A percentile compares a stretch with the other conserved stretches of the same genome.
phyloP scores from a whole-genome alignment of 306 rosid genomes.

The Vicia villosa region DNA sequence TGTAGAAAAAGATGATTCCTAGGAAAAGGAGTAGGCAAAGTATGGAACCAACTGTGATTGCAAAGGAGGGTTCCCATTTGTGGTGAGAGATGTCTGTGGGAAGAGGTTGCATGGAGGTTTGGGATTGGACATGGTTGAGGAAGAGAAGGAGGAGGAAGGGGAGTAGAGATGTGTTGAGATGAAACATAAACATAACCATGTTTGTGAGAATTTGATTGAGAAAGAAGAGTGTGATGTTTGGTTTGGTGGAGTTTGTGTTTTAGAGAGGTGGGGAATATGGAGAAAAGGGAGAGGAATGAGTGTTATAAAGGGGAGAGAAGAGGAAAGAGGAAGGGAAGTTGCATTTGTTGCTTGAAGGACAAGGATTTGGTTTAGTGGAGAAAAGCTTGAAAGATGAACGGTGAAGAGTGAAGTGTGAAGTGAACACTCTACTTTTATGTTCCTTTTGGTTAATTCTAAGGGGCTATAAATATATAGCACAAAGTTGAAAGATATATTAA shows the following conservation, averaged over 20 bases:
- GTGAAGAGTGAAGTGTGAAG: conserved; percentile 11
- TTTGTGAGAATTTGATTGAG: neutral
- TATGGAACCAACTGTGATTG: conserved; percentile 41
- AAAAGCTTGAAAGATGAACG: conserved; percentile 9
- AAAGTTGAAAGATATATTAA: neutral
- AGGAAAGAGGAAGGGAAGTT: conserved; percentile 9
- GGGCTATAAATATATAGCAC: neutral
- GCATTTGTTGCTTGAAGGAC: conserved; percentile 20
- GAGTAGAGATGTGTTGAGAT: neutral
- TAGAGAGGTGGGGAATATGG: neutral
- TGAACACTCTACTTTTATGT: conserved; percentile 8
- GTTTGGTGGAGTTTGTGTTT: neutral
- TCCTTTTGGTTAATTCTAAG: conserved; percentile 6
- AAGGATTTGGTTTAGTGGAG: conserved; percentile 31
- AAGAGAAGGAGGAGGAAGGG: neutral
- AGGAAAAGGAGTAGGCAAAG: conserved; percentile 37
- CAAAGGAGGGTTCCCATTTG: conserved; percentile 52
- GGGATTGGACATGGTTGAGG: conserved; percentile 37
- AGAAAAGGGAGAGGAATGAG: neutral
- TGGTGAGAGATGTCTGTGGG: conserved; percentile 33
- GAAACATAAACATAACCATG: conserved; percentile 26
- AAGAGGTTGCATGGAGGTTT: conserved; percentile 40
- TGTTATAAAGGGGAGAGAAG: conserved; percentile 11
- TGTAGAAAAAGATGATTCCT: conserved; percentile 43
- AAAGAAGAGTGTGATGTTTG: conserved; percentile 3